Percentiles rank a stretch among this genome's conserved stretches.
Conservation (phyloP, 2,329 filamentous ascomycete species). For the Scedosporium aurantiacum region DNA sequence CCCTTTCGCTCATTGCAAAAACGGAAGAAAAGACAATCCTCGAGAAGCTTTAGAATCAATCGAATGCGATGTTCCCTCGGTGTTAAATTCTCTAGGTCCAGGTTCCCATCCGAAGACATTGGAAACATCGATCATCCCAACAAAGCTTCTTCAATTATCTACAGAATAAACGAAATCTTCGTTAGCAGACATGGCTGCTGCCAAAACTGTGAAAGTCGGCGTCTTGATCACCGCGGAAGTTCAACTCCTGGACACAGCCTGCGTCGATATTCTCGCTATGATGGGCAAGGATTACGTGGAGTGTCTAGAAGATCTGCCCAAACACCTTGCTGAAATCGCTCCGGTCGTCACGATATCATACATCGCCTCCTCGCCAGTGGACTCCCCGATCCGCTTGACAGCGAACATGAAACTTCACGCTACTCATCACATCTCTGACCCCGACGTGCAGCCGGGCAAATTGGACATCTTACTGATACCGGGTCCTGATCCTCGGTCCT, state of each 20-base stretch:
- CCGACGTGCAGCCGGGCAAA: slow-evolving; percentile 36
- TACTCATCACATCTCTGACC: slow-evolving; percentile 32
- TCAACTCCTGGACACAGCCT: slow-evolving; percentile 40
- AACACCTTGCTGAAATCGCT: slow-evolving; percentile 26
- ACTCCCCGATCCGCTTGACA: slow-evolving; percentile 29
- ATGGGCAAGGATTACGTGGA: slow-evolving; percentile 34
- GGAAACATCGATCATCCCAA: neutral
- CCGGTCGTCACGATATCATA: slow-evolving; percentile 33
- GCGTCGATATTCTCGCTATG: slow-evolving; percentile 36
- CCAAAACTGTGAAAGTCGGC: slow-evolving; percentile 30
- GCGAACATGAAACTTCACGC: slow-evolving; percentile 25
- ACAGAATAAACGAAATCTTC: neutral
- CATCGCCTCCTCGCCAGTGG: slow-evolving; percentile 27
- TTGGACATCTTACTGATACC: slow-evolving; percentile 41
- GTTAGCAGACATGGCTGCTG: neutral
- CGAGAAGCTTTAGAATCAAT: neutral
- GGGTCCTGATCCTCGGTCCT: slow-evolving; percentile 30
- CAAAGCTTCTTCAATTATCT: neutral
- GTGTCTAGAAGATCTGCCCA: slow-evolving; percentile 20
- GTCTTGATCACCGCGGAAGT: slow-evolving; percentile 36
- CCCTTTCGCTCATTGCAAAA: no score
- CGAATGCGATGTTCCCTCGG: neutral
- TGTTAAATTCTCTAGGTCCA: neutral
- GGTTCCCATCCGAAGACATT: no score
- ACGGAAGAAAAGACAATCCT: no score